phyloP scores from a whole-genome alignment of 345 rosid genomes.

The Brassica incana region DNA sequence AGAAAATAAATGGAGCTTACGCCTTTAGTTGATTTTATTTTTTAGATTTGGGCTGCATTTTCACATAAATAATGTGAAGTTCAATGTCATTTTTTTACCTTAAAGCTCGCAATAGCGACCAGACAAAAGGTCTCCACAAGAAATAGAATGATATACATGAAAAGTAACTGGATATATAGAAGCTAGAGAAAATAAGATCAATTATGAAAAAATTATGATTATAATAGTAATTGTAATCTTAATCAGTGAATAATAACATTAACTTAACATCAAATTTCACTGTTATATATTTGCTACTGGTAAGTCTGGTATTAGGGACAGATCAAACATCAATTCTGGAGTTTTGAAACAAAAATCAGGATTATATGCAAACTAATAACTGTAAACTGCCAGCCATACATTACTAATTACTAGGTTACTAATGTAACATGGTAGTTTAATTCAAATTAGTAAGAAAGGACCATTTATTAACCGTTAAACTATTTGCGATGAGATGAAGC shows the following conservation, averaged over 20 bases:
- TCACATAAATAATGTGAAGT: background rate
- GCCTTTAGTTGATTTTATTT: background rate
- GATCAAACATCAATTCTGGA: background rate
- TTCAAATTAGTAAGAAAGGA: background rate
- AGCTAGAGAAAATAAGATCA: background rate
- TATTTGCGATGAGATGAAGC: background rate
- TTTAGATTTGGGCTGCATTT: background rate
- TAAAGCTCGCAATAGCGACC: conserved; percentile 29
- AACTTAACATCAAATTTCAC: background rate
- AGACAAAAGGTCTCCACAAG: background rate
- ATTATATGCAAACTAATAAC: background rate
- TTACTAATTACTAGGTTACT: background rate
- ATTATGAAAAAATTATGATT: background rate
- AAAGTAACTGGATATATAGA: background rate
- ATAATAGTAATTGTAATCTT: background rate
- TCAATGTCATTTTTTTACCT: background rate
- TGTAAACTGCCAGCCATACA: background rate
- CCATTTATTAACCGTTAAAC: background rate
- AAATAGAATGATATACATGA: background rate
- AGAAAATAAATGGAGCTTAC: background rate
- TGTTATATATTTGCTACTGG: background rate
- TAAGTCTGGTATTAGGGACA: background rate
- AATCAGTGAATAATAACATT: background rate
- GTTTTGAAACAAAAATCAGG: background rate
- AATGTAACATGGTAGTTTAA: background rate